These are phyloP conservation scores for Candida orba DNA, from an alignment of 805 yeast genomes.

Conservation along the genomic window DNA sequence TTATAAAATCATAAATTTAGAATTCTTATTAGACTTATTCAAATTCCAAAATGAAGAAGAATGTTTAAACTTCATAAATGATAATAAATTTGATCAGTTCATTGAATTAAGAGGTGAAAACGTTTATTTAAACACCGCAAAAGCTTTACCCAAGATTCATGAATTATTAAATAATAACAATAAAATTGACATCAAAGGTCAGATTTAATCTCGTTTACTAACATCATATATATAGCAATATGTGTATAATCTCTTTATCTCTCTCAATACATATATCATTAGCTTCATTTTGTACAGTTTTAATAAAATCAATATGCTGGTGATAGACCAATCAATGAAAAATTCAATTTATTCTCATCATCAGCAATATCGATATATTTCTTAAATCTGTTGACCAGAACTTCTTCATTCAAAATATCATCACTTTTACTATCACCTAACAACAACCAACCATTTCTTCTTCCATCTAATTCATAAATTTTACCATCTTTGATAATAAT, in stretches of 20 bases:
- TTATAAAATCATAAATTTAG: conserved; percentile 41
- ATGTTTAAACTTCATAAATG: conserved; percentile 35
- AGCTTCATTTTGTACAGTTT: too few relatives aligned
- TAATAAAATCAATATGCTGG: conserved; percentile 36
- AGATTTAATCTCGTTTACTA: conserved; percentile 32
- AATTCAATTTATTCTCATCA: conserved; percentile 51
- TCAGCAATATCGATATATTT: conserved; percentile 60
- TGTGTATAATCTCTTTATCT: too few relatives aligned
- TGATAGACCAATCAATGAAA: conserved; percentile 72
- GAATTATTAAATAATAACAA: conserved; percentile 33
- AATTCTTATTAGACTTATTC: conserved; percentile 32
- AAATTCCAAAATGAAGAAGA: conserved; percentile 33
- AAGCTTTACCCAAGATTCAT: conserved; percentile 31
- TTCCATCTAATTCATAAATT: conserved; percentile 83
- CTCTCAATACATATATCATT: too few relatives aligned
- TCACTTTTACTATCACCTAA: conserved; percentile 34
- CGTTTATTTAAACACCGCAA: conserved; percentile 27
- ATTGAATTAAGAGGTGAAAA: conserved; percentile 27
- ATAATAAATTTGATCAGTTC: conserved; percentile 30
- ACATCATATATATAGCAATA: neutral
- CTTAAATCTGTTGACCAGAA: conserved; percentile 48
- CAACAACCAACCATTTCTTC: conserved; percentile 68
- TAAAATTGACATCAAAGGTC: conserved; percentile 88
- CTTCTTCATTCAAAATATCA: conserved; percentile 48
- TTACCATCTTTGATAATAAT: conserved; percentile 53